Percentiles rank a stretch among this genome's conserved stretches.
phyloP scores from a whole-genome alignment of 768 basidiomycete species.

The Boletus barrowsii region DNA sequence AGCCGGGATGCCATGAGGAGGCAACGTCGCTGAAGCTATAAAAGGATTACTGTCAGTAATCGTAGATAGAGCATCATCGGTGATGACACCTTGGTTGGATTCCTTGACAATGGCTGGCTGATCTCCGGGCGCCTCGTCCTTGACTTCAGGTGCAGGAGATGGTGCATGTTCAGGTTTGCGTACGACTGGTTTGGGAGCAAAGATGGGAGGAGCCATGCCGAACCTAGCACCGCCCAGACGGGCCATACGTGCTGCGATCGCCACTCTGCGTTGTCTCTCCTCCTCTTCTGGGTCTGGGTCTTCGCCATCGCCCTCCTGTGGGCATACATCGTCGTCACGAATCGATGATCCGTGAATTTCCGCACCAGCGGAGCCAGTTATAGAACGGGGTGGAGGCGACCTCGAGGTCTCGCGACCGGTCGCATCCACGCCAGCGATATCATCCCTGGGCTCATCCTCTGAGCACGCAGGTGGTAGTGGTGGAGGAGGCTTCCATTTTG shows the following conservation, averaged over 20 bases:
- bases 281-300: slow-evolving; percentile 56
- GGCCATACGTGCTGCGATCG: slow-evolving; percentile 91
- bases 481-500: slow-evolving; percentile 86
- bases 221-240: slow-evolving; percentile 82
- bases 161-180: slow-evolving; percentile 27
- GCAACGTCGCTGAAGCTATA: slow-evolving; percentile 15
- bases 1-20: slow-evolving; percentile 7
- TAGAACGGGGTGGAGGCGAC: slow-evolving; percentile 35
- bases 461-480: slow-evolving; percentile 37
- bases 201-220: slow-evolving; percentile 75
- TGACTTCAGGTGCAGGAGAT: slow-evolving; percentile 15
- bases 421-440: slow-evolving; percentile 5
- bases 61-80: neutral
- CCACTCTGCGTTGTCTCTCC: slow-evolving; percentile 75
- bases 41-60: slow-evolving; percentile 3
- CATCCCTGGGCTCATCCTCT: slow-evolving; percentile 42
- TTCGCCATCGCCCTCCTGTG: slow-evolving; percentile 20
- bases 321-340: slow-evolving; percentile 28
- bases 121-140: slow-evolving; percentile 18
- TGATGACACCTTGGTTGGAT: slow-evolving; percentile 20
- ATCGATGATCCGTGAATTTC: slow-evolving; percentile 13
- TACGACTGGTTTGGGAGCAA: slow-evolving; percentile 51
- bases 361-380: slow-evolving; percentile 2
- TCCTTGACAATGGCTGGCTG: slow-evolving; percentile 6
- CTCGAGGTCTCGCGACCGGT: slow-evolving; percentile 28